Conservation (phyloP, 139 green algal genomes). For the Marvania coccoides region DNA sequence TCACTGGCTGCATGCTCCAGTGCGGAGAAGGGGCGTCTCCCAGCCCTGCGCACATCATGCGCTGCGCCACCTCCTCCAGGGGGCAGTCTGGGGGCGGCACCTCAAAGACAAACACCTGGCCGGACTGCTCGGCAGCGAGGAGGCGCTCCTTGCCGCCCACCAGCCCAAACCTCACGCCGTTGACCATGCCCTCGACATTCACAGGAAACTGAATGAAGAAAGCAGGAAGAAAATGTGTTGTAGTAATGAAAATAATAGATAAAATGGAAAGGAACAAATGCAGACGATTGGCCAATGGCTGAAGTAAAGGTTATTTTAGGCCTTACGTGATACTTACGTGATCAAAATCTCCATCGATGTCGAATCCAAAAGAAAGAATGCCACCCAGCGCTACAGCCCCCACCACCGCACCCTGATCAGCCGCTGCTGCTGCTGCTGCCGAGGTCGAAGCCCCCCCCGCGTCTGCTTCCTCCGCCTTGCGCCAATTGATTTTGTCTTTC, state of each 20-base stretch:
- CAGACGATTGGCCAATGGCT: no score
- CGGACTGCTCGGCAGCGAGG: constrained; percentile 10
- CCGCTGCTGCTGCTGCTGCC: no score
- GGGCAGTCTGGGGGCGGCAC: background rate
- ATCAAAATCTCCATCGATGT: no score
- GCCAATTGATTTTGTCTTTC: background rate
- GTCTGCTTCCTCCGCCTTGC: background rate
- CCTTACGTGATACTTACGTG: no score
- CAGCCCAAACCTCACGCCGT: constrained; percentile 18
- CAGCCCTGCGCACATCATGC: background rate
- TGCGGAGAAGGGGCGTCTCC: background rate
- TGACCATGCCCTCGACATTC: constrained; percentile 8
- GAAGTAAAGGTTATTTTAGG: no score
- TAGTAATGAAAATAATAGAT: no score
- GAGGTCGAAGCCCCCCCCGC: background rate
- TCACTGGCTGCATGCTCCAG: constrained; percentile 5
- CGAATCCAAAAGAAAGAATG: no score
- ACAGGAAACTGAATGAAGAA: background rate
- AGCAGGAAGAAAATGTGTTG: no score
- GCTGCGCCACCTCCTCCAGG: background rate
- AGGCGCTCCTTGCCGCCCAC: constrained; percentile 11
- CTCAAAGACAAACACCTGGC: constrained; percentile 18
- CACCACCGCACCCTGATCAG: no score
- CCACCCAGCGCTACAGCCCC: no score
- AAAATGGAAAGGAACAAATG: no score